Conservation (phyloP, 139 green algal species). For the Coelastrella sp. region DNA sequence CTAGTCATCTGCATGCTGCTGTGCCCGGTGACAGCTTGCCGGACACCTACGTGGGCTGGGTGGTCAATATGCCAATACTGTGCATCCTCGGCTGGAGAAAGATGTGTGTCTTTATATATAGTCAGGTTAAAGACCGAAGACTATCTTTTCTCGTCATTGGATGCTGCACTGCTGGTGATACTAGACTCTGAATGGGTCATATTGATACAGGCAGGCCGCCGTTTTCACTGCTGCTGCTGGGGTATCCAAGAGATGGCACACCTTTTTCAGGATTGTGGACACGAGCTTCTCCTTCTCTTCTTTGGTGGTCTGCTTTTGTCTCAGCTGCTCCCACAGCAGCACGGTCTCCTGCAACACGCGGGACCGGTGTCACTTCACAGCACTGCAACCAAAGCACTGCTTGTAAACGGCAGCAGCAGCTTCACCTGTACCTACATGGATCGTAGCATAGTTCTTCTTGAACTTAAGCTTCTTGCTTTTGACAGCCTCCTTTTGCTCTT, state of each 20-base stretch:
- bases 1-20: too few relatives aligned
- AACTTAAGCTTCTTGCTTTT: slow-evolving; percentile 56
- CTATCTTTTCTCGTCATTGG: slow-evolving; percentile 26
- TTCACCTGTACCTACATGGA: slow-evolving; percentile 48
- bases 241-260: background rate
- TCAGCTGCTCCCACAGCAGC: slow-evolving; percentile 79
- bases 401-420: background rate
- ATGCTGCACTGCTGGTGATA: background rate
- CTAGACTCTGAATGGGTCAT: too few relatives aligned
- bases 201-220: too few relatives aligned
- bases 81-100: slow-evolving; percentile 43
- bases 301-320: slow-evolving; percentile 61
- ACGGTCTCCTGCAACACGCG: slow-evolving; percentile 59
- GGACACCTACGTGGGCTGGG: background rate
- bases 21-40: too few relatives aligned
- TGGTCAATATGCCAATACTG: background rate
- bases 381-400: background rate
- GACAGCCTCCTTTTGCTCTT: slow-evolving; percentile 55
- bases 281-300: slow-evolving; percentile 71
- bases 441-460: slow-evolving; percentile 66
- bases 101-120: slow-evolving; percentile 40
- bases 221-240: background rate
- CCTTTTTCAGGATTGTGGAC: slow-evolving; percentile 66
- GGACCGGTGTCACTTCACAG: background rate
- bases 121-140: slow-evolving; percentile 49